Conservation (phyloP, 2,329 filamentous ascomycete species). For the Monosporascus sp. region DNA sequence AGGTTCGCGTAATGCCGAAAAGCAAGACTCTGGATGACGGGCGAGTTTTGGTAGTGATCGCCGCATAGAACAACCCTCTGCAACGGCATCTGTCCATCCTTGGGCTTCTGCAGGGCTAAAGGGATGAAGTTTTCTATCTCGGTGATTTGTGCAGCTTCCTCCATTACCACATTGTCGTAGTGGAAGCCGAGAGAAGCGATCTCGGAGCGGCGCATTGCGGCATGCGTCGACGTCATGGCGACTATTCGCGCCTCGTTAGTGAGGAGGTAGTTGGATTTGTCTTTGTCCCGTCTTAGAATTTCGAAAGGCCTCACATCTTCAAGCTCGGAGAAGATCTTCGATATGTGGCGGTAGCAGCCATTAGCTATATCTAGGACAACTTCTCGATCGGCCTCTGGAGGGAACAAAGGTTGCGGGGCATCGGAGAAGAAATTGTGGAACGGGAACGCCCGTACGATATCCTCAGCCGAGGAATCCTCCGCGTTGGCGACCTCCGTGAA, state of each 20-base stretch:
- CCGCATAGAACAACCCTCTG: constrained; percentile 89
- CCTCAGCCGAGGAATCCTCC: constrained; percentile 49
- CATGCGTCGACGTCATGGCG: constrained; percentile 98
- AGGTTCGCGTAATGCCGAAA: constrained; percentile 94
- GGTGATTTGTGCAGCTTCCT: constrained; percentile 96
- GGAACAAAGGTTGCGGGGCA: constrained; percentile 81
- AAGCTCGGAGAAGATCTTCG: constrained; percentile 85
- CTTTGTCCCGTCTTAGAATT: constrained; percentile 78
- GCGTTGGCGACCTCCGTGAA: constrained; percentile 64
- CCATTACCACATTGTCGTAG: constrained; percentile 97
- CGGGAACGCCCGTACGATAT: constrained; percentile 72
- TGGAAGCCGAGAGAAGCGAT: constrained; percentile 91
- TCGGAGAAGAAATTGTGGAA: constrained; percentile 85
- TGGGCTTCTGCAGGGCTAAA: constrained; percentile 80
- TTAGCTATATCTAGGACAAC: constrained; percentile 68
- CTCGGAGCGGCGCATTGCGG: constrained; percentile 86
- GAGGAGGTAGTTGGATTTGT: constrained; percentile 93
- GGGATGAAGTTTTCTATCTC: constrained; percentile 97
- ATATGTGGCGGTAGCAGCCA: constrained; percentile 84
- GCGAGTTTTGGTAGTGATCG: constrained; percentile 95
- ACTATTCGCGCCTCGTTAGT: constrained; percentile 95
- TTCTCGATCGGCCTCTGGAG: constrained; percentile 58
- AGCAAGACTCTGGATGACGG: constrained; percentile 88
- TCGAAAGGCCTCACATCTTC: constrained; percentile 94
- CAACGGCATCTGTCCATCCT: constrained; percentile 66